Evolutionary conservation across 2,329 filamentous ascomycete genomes (phyloP).

Genomic region (Fusarium staphyleae): DNA sequence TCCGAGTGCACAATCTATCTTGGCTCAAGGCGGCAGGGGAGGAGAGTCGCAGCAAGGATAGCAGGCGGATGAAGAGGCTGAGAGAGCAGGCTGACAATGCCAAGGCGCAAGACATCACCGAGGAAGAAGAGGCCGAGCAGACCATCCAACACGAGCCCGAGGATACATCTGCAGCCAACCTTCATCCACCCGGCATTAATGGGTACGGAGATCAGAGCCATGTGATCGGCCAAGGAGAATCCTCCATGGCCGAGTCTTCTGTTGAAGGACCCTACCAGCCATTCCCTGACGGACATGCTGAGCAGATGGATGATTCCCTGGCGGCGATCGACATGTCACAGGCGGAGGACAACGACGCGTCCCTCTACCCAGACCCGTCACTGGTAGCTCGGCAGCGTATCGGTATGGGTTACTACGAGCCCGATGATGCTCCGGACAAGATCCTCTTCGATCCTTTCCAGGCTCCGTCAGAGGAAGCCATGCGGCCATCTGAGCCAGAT

Average conservation of each 20-base stretch:
- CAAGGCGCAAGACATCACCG: constrained; percentile 58
- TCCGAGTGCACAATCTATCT: constrained; percentile 83
- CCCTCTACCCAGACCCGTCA: constrained; percentile 59
- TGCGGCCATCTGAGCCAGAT: constrained; percentile 54
- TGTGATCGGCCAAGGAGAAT: constrained; percentile 38
- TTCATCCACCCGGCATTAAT: constrained; percentile 25
- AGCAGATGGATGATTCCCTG: constrained; percentile 3
- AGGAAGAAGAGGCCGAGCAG: constrained; percentile 41
- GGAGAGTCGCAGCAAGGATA: constrained; percentile 63
- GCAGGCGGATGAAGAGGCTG: constrained; percentile 64
- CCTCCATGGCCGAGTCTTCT: constrained; percentile 11
- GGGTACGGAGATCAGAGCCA: constrained; percentile 46
- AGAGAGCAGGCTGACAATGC: constrained; percentile 63
- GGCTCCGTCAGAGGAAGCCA: constrained; percentile 55
- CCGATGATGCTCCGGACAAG: constrained; percentile 63
- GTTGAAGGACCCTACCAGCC: constrained; percentile 9
- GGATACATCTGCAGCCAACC: constrained; percentile 5
- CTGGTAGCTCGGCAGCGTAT: constrained; percentile 57
- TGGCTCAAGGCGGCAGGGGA: constrained; percentile 75
- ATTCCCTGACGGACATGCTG: constrained; percentile 17
- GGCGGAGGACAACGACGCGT: constrained; percentile 42
- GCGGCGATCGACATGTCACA: constrained; percentile 32
- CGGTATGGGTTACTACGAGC: constrained; percentile 68
- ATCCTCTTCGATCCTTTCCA: constrained; percentile 68
- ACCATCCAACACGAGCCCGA: constrained; percentile 25